Percentiles rank a stretch among this genome's conserved stretches.
Evolutionary conservation across 495 filamentous ascomycete species (phyloP).

Genomic region (Tuber brumale): DNA sequence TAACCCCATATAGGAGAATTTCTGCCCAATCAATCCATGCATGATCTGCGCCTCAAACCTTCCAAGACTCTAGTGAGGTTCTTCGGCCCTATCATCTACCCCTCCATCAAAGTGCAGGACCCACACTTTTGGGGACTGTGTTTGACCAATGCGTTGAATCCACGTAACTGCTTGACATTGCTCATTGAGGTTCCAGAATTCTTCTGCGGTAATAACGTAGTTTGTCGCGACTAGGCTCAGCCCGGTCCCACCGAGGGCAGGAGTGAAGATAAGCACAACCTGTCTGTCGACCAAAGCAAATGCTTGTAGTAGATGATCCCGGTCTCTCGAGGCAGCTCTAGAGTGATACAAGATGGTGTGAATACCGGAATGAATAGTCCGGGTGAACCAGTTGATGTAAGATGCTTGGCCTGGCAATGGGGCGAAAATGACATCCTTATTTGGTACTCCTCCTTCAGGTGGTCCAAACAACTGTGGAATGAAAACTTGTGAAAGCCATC

Average conservation of each 20-base stretch:
- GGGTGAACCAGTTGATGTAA: neutral
- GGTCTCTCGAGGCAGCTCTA: neutral
- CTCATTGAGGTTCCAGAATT: neutral
- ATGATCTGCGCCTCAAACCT: neutral
- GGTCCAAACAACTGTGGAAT: neutral
- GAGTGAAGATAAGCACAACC: neutral
- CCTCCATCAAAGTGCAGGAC: neutral
- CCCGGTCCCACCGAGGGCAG: neutral
- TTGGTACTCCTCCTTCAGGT: neutral
- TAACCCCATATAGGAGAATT: neutral
- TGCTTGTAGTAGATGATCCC: neutral
- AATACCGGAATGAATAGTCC: neutral
- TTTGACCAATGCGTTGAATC: neutral
- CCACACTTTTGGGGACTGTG: neutral
- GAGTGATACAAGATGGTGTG: neutral
- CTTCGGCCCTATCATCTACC: neutral
- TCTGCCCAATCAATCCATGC: neutral
- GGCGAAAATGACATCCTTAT: conserved; percentile 7
- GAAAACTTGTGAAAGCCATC: neutral
- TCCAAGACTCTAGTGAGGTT: neutral
- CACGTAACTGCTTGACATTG: no score
- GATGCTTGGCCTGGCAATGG: conserved; percentile 9
- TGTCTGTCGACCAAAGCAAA: neutral
- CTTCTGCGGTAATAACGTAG: neutral
- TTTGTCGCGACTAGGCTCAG: neutral